Conservation (phyloP, 2,329 filamentous ascomycete species). For the Nigrospora oryzae region DNA sequence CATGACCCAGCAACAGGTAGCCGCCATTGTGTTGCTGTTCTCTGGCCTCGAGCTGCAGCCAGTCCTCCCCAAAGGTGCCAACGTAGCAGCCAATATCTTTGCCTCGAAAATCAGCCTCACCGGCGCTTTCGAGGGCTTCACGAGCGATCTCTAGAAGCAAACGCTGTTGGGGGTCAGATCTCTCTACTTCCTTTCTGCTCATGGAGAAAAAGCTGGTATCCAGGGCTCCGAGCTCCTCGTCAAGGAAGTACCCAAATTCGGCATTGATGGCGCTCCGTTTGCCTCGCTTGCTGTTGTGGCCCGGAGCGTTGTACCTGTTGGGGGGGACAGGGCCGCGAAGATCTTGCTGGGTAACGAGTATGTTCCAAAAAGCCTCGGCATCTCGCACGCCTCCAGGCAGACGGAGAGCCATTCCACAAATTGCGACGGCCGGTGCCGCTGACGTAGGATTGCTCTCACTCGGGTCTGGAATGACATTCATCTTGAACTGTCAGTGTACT, state of each 20-base stretch:
- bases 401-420: slow-evolving; percentile 8
- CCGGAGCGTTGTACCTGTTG: slow-evolving; percentile 7
- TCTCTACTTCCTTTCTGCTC: slow-evolving; percentile 11
- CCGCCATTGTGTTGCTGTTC: no score
- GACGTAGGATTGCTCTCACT: no score
- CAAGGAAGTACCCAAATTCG: slow-evolving; percentile 3
- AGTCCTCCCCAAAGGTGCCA: slow-evolving; percentile 22
- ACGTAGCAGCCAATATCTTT: slow-evolving; percentile 21
- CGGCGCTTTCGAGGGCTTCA: slow-evolving; percentile 20
- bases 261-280: slow-evolving; percentile 9
- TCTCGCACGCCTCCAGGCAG: slow-evolving; percentile 6
- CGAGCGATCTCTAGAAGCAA: slow-evolving; percentile 16
- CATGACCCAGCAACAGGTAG: no score
- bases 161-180: slow-evolving; percentile 20
- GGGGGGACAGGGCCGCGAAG: slow-evolving; percentile 6
- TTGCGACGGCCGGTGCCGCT: slow-evolving; percentile 1
- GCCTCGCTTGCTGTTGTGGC: slow-evolving; percentile 2
- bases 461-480: no score
- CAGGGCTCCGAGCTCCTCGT: slow-evolving; percentile 8
- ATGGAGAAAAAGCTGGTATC: slow-evolving; percentile 14
- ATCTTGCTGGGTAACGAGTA: slow-evolving; percentile 8
- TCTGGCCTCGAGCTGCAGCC: slow-evolving; percentile 8
- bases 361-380: slow-evolving; percentile 8
- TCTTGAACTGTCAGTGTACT: no score
- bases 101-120: slow-evolving; percentile 18